Evolutionary conservation across 108 stramenopile species (phyloP).

Genomic region (Craspedostauros australis): DNA sequence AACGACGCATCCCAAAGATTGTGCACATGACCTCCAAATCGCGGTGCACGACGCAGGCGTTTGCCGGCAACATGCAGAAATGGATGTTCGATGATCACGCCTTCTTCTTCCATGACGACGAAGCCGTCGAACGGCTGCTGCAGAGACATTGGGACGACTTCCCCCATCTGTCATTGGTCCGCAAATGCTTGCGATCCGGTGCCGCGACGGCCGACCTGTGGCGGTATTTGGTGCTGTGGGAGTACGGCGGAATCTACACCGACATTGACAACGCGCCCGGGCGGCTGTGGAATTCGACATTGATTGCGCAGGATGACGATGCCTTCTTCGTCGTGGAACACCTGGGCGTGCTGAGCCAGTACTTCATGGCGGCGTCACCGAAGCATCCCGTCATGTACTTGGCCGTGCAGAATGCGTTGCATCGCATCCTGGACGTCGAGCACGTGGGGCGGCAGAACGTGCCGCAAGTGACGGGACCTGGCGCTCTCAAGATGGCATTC

Average conservation of each 20-base stretch:
- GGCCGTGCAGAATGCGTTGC: slow-evolving; percentile 13
- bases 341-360: slow-evolving; percentile 43
- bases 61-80: slow-evolving; percentile 2
- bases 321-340: slow-evolving; percentile 52
- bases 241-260: slow-evolving; percentile 49
- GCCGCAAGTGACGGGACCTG: slow-evolving; percentile 31
- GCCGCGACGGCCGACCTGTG: slow-evolving; percentile 32
- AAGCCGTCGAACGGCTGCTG: slow-evolving; percentile 46
- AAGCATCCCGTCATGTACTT: slow-evolving; percentile 59
- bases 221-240: slow-evolving; percentile 32
- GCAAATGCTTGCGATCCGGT: slow-evolving; percentile 19
- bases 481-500: slow-evolving; percentile 6
- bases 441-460: slow-evolving; percentile 17
- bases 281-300: not conserved
- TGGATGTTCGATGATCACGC: slow-evolving; percentile 29
- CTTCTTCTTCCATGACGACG: slow-evolving; percentile 60
- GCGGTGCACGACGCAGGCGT: slow-evolving; percentile 20
- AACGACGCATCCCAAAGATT: slow-evolving; percentile 40
- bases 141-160: slow-evolving; percentile 28
- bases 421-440: slow-evolving; percentile 7
- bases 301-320: slow-evolving; percentile 27
- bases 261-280: slow-evolving; percentile 29
- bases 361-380: slow-evolving; percentile 56
- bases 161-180: slow-evolving; percentile 23
- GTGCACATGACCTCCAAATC: slow-evolving; percentile 37